Evolutionary conservation across 495 filamentous ascomycete genomes (phyloP).

Genomic region (Paragyromitra xinjiangensis): DNA sequence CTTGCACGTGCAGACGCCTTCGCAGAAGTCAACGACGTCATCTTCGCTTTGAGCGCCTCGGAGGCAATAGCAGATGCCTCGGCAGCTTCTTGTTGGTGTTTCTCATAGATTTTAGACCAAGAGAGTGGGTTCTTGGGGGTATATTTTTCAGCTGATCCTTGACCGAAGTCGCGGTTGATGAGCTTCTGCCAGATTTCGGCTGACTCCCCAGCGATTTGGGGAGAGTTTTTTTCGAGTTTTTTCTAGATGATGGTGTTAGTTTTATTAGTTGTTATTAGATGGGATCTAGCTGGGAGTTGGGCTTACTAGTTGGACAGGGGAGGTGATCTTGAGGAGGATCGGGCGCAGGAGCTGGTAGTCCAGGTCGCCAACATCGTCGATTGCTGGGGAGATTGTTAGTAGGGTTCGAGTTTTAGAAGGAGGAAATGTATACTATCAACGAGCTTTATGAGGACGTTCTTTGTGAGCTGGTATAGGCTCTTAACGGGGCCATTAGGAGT

Average conservation of each 20-base stretch:
- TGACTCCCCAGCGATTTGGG: slow-evolving; percentile 69
- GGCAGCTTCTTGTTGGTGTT: slow-evolving; percentile 43
- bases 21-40: slow-evolving; percentile 38
- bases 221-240: slow-evolving; percentile 70
- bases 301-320: slow-evolving; percentile 71
- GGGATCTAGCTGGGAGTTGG: not conserved
- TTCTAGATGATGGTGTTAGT: slow-evolving; percentile 58
- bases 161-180: slow-evolving; percentile 72
- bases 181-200: slow-evolving; percentile 73
- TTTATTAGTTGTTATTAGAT: not conserved
- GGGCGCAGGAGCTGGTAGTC: slow-evolving; percentile 69
- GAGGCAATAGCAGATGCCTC: slow-evolving; percentile 35
- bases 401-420: not conserved
- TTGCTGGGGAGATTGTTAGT: slow-evolving; percentile 58
- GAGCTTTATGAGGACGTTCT: slow-evolving; percentile 52
- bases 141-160: slow-evolving; percentile 64
- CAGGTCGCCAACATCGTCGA: slow-evolving; percentile 71
- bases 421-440: slow-evolving; percentile 43
- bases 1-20: slow-evolving; percentile 43
- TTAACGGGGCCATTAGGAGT: slow-evolving; percentile 47
- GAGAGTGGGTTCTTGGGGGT: slow-evolving; percentile 66
- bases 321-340: slow-evolving; percentile 70
- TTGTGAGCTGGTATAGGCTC: slow-evolving; percentile 49
- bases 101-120: slow-evolving; percentile 72
- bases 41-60: slow-evolving; percentile 42